phyloP scores from a whole-genome alignment of 2,329 filamentous ascomycete species.

The Tolypocladium ovalisporum region DNA sequence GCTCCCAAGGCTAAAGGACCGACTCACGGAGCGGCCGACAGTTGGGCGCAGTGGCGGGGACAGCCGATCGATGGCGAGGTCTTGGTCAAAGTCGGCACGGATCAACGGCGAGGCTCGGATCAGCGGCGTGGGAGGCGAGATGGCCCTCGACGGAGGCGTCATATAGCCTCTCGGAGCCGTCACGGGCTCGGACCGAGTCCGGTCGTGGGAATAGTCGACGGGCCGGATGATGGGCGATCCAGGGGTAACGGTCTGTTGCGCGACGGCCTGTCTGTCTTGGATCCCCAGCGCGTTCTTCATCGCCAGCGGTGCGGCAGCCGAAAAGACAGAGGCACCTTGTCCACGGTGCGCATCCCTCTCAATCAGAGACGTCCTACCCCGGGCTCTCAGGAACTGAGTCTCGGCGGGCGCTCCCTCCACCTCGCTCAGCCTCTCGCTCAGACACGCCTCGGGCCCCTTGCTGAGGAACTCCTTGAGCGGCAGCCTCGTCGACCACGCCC shows the following conservation, averaged over 20 bases:
- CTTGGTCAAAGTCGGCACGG: constrained; percentile 24
- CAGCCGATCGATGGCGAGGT: constrained; percentile 25
- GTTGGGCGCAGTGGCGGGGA: constrained; percentile 21
- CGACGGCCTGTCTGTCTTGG: constrained; percentile 11
- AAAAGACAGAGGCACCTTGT: neutral
- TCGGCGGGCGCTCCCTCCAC: constrained; percentile 20
- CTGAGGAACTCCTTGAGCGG: constrained; percentile 42
- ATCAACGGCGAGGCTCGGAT: constrained; percentile 20
- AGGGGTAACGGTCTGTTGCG: constrained; percentile 10
- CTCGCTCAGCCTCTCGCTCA: constrained; percentile 39
- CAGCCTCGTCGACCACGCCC: constrained; percentile 40
- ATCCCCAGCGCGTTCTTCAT: constrained; percentile 23
- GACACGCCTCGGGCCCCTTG: constrained; percentile 43
- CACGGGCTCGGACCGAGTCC: neutral
- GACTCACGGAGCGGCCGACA: constrained; percentile 18
- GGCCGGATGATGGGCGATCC: constrained; percentile 20
- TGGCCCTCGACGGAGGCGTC: constrained; percentile 14
- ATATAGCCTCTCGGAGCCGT: neutral
- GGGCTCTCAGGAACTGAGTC: constrained; percentile 14
- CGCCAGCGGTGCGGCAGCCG: constrained; percentile 7
- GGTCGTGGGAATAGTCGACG: constrained; percentile 8
- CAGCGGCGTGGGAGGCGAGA: constrained; percentile 18
- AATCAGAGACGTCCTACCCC: constrained; percentile 16
- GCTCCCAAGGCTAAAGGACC: constrained; percentile 23
- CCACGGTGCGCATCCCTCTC: constrained; percentile 4